A percentile compares a stretch with the other conserved stretches of the same genome.
These are phyloP conservation scores for Aquanectria penicillioides DNA, from an alignment of 2,329 filamentous ascomycete species.

Conservation along the genomic window DNA sequence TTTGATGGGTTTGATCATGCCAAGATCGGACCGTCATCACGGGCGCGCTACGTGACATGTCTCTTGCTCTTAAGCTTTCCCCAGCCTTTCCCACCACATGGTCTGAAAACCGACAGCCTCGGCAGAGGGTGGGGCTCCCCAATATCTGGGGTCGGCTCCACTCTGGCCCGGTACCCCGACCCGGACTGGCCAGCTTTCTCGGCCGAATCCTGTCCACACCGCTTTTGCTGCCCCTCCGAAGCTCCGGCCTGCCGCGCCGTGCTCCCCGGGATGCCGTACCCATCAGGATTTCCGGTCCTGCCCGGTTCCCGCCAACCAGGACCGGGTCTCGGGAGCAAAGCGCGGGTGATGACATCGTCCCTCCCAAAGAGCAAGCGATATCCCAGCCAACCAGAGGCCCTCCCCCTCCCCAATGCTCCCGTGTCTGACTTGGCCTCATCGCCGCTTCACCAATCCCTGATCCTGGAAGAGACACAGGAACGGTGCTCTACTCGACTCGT, in stretches of 20 bases:
- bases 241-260: not conserved
- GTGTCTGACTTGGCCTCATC: no score
- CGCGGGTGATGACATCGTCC: no score
- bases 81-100: constrained; percentile 5
- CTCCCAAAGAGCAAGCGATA: not conserved
- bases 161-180: not conserved
- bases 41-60: no score
- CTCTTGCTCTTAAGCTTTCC: no score
- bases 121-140: constrained; percentile 28
- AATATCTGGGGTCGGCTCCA: constrained; percentile 19
- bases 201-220: constrained; percentile 32
- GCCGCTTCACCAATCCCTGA: no score
- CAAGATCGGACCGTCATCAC: no score
- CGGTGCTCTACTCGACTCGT: no score
- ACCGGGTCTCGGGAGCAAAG: not conserved
- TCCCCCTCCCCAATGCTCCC: no score
- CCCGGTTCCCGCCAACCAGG: not conserved
- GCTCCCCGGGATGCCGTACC: not conserved
- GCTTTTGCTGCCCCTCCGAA: not conserved
- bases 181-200: constrained; percentile 22
- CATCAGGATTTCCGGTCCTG: not conserved
- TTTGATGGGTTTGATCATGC: not conserved
- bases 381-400: not conserved
- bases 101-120: constrained; percentile 25
- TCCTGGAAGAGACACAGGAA: no score